phyloP scores from a whole-genome alignment of 2,329 filamentous ascomycete genomes.

The Dactylellina leptospora region DNA sequence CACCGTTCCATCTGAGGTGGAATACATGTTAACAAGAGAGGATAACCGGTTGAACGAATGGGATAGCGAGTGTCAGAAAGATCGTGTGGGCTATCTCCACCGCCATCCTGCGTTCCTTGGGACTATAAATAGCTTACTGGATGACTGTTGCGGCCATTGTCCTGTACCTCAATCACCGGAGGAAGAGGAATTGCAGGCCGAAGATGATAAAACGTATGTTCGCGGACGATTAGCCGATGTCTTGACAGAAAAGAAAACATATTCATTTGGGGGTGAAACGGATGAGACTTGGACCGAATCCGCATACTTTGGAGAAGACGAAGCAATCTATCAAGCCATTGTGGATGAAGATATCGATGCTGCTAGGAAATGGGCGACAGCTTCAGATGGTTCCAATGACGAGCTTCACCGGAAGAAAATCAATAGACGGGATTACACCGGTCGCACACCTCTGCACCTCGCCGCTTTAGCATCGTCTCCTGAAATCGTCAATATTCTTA shows the following conservation, averaged over 20 bases:
- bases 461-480: slow-evolving; percentile 73
- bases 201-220: slow-evolving; percentile 78
- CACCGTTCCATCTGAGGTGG: neutral
- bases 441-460: slow-evolving; percentile 79
- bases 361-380: slow-evolving; percentile 72
- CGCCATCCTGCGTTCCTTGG: slow-evolving; percentile 83
- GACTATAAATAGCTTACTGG: slow-evolving; percentile 74
- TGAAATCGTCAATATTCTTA: slow-evolving; percentile 74
- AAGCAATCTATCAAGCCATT: slow-evolving; percentile 80
- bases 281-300: slow-evolving; percentile 65
- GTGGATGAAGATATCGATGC: slow-evolving; percentile 75
- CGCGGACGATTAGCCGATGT: slow-evolving; percentile 65
- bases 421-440: slow-evolving; percentile 79
- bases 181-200: slow-evolving; percentile 74
- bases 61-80: slow-evolving; percentile 73
- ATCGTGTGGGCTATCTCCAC: slow-evolving; percentile 77
- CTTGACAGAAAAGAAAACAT: too few relatives aligned
- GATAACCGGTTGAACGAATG: slow-evolving; percentile 73
- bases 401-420: slow-evolving; percentile 73
- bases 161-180: slow-evolving; percentile 74
- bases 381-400: slow-evolving; percentile 64
- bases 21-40: slow-evolving; percentile 60
- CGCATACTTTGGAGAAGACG: slow-evolving; percentile 84
- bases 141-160: slow-evolving; percentile 83
- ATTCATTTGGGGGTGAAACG: neutral